Percentiles rank a stretch among this genome's conserved stretches.
Conservation (phyloP, 306 rosid species). For the Fragaria iinumae region DNA sequence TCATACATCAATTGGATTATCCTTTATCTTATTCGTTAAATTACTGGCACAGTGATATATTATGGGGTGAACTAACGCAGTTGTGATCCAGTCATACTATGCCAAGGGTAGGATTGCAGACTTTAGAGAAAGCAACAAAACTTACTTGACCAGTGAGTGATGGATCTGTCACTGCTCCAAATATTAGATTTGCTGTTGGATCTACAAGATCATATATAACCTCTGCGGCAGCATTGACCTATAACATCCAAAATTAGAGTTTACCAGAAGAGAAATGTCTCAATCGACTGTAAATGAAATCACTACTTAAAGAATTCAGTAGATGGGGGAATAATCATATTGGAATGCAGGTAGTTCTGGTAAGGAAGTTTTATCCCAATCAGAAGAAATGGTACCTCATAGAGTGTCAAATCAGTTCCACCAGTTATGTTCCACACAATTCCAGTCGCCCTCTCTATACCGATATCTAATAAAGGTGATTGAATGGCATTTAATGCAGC, state of each 20-base stretch:
- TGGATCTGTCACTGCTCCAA: slow-evolving; percentile 99
- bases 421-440: slow-evolving; percentile 99
- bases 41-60: neutral
- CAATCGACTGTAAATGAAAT: neutral
- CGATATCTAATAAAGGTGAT: slow-evolving; percentile 93
- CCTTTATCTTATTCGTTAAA: neutral
- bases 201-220: slow-evolving; percentile 99
- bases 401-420: slow-evolving; percentile 90
- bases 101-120: neutral
- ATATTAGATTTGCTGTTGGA: slow-evolving; percentile 91
- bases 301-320: neutral
- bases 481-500: slow-evolving; percentile 99
- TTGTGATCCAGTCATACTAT: neutral
- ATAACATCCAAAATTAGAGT: slow-evolving; percentile 10
- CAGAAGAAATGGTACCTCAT: slow-evolving; percentile 53
- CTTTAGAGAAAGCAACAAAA: slow-evolving; percentile 17
- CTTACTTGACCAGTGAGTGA: slow-evolving; percentile 96
- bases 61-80: neutral
- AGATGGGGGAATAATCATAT: neutral
- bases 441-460: slow-evolving; percentile 99
- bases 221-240: slow-evolving; percentile 99
- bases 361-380: neutral
- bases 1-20: neutral
- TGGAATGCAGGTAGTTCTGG: neutral
- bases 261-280: neutral